Conservation (phyloP, 2,329 filamentous ascomycete species). For the Aspergillus floridensis region DNA sequence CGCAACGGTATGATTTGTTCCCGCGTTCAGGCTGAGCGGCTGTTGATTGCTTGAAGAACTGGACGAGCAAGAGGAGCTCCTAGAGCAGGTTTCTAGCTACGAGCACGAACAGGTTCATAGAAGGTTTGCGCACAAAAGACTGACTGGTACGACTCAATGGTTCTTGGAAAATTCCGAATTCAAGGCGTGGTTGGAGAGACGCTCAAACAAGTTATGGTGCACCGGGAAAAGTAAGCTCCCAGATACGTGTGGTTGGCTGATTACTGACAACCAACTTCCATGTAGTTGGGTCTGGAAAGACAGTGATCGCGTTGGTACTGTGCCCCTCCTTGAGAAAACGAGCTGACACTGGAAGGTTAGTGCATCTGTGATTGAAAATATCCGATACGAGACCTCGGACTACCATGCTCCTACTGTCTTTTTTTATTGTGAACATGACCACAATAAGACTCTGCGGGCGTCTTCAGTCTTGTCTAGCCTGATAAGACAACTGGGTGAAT, state of each 20-base stretch:
- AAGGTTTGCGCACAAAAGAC: constrained; percentile 19
- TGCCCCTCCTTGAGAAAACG: background rate
- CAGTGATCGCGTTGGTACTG: constrained; percentile 10
- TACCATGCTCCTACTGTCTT: constrained; percentile 9
- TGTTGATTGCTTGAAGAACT: background rate
- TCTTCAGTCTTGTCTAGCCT: constrained; percentile 19
- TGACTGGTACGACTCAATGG: constrained; percentile 21
- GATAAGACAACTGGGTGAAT: constrained; percentile 20
- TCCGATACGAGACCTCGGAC: constrained; percentile 2
- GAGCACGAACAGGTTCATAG: constrained; percentile 19
- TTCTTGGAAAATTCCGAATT: constrained; percentile 15
- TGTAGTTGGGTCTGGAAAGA: constrained; percentile 14
- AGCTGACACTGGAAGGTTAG: background rate
- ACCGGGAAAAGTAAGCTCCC: constrained; percentile 15
- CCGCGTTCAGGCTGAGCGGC: background rate
- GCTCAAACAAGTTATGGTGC: constrained; percentile 17
- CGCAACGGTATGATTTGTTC: background rate
- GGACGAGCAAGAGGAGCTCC: background rate
- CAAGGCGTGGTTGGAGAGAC: constrained; percentile 17
- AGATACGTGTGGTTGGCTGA: background rate
- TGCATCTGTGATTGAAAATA: constrained; percentile 14
- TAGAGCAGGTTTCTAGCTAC: constrained; percentile 18
- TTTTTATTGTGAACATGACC: constrained; percentile 21
- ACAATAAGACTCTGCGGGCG: background rate
- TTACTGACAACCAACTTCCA: background rate